phyloP scores from a whole-genome alignment of 1,284 basidiomycete genomes.

The Hemileia vastatrix region DNA sequence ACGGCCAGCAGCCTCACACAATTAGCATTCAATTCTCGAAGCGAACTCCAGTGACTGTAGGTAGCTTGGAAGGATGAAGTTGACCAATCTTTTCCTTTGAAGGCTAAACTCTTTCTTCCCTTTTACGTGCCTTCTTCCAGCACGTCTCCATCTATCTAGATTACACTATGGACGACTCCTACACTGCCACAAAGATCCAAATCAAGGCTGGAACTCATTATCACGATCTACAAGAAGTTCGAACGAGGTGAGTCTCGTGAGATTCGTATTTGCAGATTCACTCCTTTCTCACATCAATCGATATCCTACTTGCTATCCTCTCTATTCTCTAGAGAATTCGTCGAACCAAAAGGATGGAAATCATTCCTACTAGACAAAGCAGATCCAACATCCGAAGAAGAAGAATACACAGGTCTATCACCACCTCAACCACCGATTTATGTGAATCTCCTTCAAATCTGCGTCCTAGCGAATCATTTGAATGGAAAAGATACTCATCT shows the following conservation, averaged over 20 bases:
- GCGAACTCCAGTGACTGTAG: too few relatives aligned
- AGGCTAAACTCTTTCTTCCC: too few relatives aligned
- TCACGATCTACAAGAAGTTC: conserved; percentile 47
- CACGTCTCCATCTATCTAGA: conserved; percentile 41
- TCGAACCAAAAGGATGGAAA: conserved; percentile 40
- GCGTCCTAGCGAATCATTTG: conserved; percentile 38
- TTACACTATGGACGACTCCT: conserved; percentile 38
- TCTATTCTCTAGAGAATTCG: conserved; percentile 44
- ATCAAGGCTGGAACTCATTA: conserved; percentile 39
- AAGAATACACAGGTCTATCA: conserved; percentile 13
- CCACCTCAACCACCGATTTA: conserved; percentile 68
- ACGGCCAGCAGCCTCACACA: too few relatives aligned
- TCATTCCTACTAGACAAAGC: conserved; percentile 32
- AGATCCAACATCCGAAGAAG: conserved; percentile 4
- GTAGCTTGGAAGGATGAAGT: too few relatives aligned
- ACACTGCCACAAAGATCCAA: conserved; percentile 39
- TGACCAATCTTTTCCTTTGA: too few relatives aligned
- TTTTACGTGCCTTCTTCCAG: too few relatives aligned
- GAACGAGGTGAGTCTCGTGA: conserved; percentile 33
- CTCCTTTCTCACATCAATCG: conserved; percentile 34
- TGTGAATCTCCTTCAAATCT: conserved; percentile 58
- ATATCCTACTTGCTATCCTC: too few relatives aligned
- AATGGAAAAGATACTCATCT: conserved; percentile 43
- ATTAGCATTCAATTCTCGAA: too few relatives aligned
- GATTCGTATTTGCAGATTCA: too few relatives aligned